These are phyloP conservation scores for Pinus taeda DNA, from an alignment of 75 land plant species.

Conservation along the genomic window DNA sequence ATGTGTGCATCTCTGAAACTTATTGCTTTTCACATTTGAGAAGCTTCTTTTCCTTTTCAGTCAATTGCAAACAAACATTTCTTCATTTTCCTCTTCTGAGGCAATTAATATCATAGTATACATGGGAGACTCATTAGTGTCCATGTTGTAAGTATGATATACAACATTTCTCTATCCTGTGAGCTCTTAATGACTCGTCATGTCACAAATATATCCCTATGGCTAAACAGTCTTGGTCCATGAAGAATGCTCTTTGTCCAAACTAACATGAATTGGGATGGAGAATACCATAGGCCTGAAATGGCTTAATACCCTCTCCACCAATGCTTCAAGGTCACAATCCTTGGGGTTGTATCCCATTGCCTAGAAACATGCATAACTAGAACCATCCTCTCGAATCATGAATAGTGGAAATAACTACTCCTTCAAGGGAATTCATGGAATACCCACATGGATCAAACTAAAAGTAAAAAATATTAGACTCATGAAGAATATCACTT, in stretches of 20 bases:
- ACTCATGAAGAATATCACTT: constrained; percentile 46
- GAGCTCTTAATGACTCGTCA: constrained; percentile 20
- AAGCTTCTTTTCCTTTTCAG: background rate
- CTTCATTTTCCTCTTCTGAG: constrained; percentile 1
- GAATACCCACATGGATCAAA: constrained; percentile 81
- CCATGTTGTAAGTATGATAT: constrained; percentile 16
- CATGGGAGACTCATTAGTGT: background rate
- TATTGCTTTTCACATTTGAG: too few relatives aligned
- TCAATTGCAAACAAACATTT: background rate
- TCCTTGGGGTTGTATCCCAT: constrained; percentile 38
- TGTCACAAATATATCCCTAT: constrained; percentile 22
- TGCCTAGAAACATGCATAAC: constrained; percentile 69
- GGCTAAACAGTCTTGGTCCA: constrained; percentile 3
- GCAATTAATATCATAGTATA: background rate
- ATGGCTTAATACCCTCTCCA: constrained; percentile 39
- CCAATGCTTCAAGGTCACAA: constrained; percentile 20
- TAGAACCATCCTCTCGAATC: constrained; percentile 75
- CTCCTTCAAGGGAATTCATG: constrained; percentile 57
- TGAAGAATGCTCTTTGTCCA: background rate
- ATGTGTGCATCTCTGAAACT: too few relatives aligned
- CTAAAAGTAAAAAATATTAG: constrained; percentile 55
- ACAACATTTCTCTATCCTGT: constrained; percentile 20
- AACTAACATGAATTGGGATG: constrained; percentile 35
- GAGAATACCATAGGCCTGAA: constrained; percentile 53
- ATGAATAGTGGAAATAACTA: constrained; percentile 58